Percentiles rank a stretch among this genome's conserved stretches.
phyloP scores from a whole-genome alignment of 2,329 filamentous ascomycete genomes.

The Scorias spongiosa region DNA sequence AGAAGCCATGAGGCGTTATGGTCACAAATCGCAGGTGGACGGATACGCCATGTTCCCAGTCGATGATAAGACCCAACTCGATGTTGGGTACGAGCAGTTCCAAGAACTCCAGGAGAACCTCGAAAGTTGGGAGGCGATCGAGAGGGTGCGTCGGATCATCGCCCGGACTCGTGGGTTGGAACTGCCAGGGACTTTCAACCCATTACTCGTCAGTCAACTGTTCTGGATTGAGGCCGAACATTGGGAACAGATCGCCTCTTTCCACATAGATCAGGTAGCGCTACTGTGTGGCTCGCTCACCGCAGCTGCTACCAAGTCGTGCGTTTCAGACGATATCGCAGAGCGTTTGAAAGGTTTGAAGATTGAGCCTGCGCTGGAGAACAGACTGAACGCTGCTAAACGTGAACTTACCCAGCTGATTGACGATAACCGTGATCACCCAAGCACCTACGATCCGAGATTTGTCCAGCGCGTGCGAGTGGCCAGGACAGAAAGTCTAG shows the following conservation, averaged over 20 bases:
- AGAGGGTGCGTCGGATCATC: conserved; percentile 26
- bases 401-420: conserved; percentile 33
- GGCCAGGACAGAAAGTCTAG: conserved; percentile 5
- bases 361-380: conserved; percentile 27
- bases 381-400: conserved; percentile 22
- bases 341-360: conserved; percentile 23
- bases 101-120: conserved; percentile 7
- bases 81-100: conserved; percentile 5
- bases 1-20: conserved; percentile 25
- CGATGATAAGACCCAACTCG: conserved; percentile 6
- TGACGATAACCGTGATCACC: conserved; percentile 25
- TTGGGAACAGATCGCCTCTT: conserved; percentile 32
- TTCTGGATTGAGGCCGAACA: conserved; percentile 43
- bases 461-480: conserved; percentile 23
- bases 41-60: conserved; percentile 2
- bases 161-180: conserved; percentile 36
- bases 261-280: conserved; percentile 24
- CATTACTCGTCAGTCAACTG: conserved; percentile 41
- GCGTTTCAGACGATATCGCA: conserved; percentile 25
- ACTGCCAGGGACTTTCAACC: conserved; percentile 46
- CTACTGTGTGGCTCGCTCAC: conserved; percentile 22
- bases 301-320: conserved; percentile 20
- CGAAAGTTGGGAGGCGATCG: conserved; percentile 24
- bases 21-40: conserved; percentile 25
- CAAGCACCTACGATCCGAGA: conserved; percentile 26